Evolutionary conservation across 2,329 filamentous ascomycete species (phyloP), one percentile per base, ranked within the genome.

Genomic region (Aureobasidium leucospermi): DNA sequence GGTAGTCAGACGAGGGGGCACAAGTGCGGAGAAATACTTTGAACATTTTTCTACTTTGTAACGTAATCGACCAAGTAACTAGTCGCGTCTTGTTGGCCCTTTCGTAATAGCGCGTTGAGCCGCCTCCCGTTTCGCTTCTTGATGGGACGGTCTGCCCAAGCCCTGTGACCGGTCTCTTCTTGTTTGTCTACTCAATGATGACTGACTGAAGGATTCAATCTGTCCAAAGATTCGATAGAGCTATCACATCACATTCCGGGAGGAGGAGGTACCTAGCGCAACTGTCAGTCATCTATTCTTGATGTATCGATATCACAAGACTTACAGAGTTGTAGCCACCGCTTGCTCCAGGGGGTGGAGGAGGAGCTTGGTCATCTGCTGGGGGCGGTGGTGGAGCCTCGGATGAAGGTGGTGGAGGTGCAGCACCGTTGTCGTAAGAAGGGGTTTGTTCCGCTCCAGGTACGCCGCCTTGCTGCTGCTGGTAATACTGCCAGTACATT

Each of bases 321-420:
- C 84, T 67, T 81, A 88, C 87, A 66, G 85, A 79, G 66, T 82
- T 84, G 69, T 88, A 90, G 53, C 80, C 70, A 58, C 81, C 79
- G n/a, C 81, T 77, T 48, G 81, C 80, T 4, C 78, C 74, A 13
- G 79, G 78, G 11, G 85, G 85, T 34, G 80, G 60, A 41, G 60
- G 82, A 58, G 84, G 73, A 6, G 63, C 57, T 11, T 56, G 28
- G 31, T 55, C 53, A 29, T 61, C 56, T 16, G 61, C 34, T 4
- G 63, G 61, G 7, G 63, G 63, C 11, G 63, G 63, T 9, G 63
- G 63, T 11, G 61, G 63, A 11, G 73, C 71, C 15, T 43, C 53
- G 1, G 61, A 56, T 6, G 63, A 58, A 23, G 63, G 62, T 5
- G 63, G 63, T 2, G 61, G 63, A 34, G 74, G 70, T 8, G 70